A percentile compares a stretch with the other conserved stretches of the same genome.
phyloP scores from a whole-genome alignment of 768 basidiomycete genomes.

The Trametes elegans region DNA sequence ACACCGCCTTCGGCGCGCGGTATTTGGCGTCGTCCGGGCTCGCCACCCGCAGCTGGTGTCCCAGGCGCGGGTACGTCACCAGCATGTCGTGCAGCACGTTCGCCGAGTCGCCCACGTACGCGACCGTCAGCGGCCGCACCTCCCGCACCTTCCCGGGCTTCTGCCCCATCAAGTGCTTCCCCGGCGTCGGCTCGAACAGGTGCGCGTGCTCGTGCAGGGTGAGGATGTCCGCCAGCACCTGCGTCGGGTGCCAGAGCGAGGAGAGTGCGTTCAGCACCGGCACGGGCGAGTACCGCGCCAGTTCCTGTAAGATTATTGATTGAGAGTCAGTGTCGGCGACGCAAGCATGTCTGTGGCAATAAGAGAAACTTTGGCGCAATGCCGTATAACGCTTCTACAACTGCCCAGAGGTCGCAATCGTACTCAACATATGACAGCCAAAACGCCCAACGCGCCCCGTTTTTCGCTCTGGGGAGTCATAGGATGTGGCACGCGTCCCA shows the following conservation, averaged over 20 bases:
- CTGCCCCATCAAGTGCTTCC: neutral
- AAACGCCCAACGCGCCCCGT: too few relatives aligned
- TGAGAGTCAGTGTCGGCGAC: too few relatives aligned
- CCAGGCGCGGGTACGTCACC: conserved; percentile 88
- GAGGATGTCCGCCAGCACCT: conserved; percentile 89
- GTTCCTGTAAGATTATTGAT: conserved; percentile 73
- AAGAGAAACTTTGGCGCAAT: too few relatives aligned
- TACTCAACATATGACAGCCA: too few relatives aligned
- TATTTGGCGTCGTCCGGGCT: conserved; percentile 63
- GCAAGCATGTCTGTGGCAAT: too few relatives aligned
- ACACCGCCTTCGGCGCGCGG: conserved; percentile 68
- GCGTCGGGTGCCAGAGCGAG: conserved; percentile 94
- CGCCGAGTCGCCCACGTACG: conserved; percentile 92
- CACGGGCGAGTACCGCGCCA: conserved; percentile 86
- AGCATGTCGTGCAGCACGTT: conserved; percentile 98
- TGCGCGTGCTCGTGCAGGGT: conserved; percentile 79
- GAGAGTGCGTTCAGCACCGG: conserved; percentile 97
- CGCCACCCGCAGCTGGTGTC: conserved; percentile 83
- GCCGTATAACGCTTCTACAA: too few relatives aligned
- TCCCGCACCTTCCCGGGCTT: conserved; percentile 38
- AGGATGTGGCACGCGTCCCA: too few relatives aligned
- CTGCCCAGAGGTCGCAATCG: too few relatives aligned
- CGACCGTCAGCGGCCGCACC: conserved; percentile 80
- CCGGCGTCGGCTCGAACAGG: conserved; percentile 40
- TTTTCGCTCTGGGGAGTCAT: too few relatives aligned